These are phyloP conservation scores for Exutisphaerella laricina DNA, from an alignment of 2,329 filamentous ascomycete species.

Conservation along the genomic window DNA sequence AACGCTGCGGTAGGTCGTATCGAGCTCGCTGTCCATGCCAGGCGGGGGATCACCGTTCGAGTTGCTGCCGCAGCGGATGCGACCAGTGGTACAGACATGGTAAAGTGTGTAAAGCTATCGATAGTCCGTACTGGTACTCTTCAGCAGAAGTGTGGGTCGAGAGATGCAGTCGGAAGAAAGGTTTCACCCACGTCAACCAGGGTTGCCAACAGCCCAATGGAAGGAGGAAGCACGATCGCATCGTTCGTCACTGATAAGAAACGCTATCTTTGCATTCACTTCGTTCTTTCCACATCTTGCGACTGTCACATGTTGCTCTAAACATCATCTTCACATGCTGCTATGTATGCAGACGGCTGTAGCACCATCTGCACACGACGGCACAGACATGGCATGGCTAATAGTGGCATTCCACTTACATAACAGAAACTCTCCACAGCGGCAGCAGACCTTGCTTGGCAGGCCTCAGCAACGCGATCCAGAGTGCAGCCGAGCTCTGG, in stretches of 20 bases:
- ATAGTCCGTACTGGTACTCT: too few relatives aligned
- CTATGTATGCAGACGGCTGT: background rate
- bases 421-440: conserved; percentile 6
- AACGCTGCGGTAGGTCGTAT: conserved; percentile 22
- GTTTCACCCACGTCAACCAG: background rate
- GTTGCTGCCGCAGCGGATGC: conserved; percentile 30
- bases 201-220: background rate
- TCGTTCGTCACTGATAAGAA: background rate
- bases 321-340: conserved; percentile 1
- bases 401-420: background rate
- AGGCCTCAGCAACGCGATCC: background rate
- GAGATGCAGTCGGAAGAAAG: background rate
- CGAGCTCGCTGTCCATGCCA: conserved; percentile 32
- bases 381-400: background rate
- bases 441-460: background rate
- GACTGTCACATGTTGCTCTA: too few relatives aligned
- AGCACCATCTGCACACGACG: background rate
- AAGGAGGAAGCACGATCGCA: background rate
- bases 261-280: conserved; percentile 2
- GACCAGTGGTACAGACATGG: conserved; percentile 10
- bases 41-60: conserved; percentile 36
- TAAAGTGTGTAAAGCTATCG: too few relatives aligned
- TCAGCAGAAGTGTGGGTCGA: background rate
- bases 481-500: background rate
- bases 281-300: background rate